Conservation (phyloP, 768 basidiomycete genomes). For the Ramaria sp. region DNA sequence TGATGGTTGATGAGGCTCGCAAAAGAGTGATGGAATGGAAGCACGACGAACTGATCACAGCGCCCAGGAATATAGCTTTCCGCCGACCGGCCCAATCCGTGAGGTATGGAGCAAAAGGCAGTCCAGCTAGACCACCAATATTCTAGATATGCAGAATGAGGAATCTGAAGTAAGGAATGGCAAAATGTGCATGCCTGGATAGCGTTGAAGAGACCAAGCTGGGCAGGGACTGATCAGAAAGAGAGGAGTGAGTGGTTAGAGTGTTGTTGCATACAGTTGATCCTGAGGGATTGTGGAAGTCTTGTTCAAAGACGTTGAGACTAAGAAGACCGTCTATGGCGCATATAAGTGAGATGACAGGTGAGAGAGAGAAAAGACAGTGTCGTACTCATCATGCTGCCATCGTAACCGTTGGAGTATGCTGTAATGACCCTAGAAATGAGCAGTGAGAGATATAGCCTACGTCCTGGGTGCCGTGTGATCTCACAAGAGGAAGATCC, state of each 20-base stretch:
- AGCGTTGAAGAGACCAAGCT: conserved; percentile 23
- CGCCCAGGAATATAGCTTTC: conserved; percentile 39
- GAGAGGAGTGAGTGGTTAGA: neutral
- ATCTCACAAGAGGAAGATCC: conserved; percentile 57
- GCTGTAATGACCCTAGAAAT: conserved; percentile 15
- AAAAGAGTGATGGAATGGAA: neutral
- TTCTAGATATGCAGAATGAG: neutral
- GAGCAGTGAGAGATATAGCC: neutral
- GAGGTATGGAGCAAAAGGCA: conserved; percentile 42
- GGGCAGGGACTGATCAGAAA: neutral
- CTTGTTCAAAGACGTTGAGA: conserved; percentile 18
- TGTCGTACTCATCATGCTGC: conserved; percentile 18
- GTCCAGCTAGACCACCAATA: conserved; percentile 41
- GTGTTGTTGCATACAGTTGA: conserved; percentile 7
- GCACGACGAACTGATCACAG: conserved; percentile 18
- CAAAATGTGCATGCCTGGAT: conserved; percentile 15
- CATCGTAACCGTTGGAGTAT: conserved; percentile 24
- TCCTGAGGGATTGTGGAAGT: conserved; percentile 20
- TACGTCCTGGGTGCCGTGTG: neutral
- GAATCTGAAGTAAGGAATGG: neutral
- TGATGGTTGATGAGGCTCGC: neutral
- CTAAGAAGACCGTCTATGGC: conserved; percentile 19
- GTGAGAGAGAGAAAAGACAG: neutral
- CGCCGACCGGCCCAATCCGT: conserved; percentile 42
- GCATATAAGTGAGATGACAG: neutral